Percentiles rank a stretch among this genome's conserved stretches.
These are phyloP conservation scores for Aureobasidium sp. DNA, from an alignment of 2,329 filamentous ascomycete species.

Conservation along the genomic window DNA sequence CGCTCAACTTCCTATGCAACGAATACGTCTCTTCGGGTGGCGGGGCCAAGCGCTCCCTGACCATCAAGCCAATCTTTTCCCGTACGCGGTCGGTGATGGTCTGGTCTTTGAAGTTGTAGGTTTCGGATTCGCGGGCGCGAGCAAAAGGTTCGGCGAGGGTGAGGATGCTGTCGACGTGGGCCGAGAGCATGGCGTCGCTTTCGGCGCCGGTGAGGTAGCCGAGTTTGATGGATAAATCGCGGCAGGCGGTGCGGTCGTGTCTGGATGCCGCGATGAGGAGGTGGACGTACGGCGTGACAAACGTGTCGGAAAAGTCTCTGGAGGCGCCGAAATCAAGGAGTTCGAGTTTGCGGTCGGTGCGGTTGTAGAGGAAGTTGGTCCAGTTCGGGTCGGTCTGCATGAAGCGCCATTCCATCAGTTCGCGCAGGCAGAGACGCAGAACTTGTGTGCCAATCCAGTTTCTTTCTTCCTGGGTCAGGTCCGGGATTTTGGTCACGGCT, in stretches of 20 bases:
- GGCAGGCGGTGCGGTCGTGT: conserved; percentile 57
- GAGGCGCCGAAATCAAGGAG: conserved; percentile 93
- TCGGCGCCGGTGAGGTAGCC: conserved; percentile 93
- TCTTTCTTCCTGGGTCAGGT: conserved; percentile 72
- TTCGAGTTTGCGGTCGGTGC: conserved; percentile 55
- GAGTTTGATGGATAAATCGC: conserved; percentile 63
- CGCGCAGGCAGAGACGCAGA: conserved; percentile 80
- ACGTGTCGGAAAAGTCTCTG: conserved; percentile 72
- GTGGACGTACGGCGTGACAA: conserved; percentile 71
- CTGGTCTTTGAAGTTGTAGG: conserved; percentile 90
- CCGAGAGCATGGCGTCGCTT: conserved; percentile 76
- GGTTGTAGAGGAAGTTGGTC: conserved; percentile 81
- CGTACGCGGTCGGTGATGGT: conserved; percentile 94
- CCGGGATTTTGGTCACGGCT: conserved; percentile 69
- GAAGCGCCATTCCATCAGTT: conserved; percentile 90
- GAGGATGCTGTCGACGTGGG: conserved; percentile 79
- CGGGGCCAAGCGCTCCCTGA: conserved; percentile 77
- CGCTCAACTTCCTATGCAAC: conserved; percentile 88
- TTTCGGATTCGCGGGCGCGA: conserved; percentile 55
- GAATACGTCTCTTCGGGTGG: conserved; percentile 97
- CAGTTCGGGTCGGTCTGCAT: conserved; percentile 99
- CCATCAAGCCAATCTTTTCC: conserved; percentile 83
- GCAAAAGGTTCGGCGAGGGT: conserved; percentile 89
- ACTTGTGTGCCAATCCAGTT: conserved; percentile 97
- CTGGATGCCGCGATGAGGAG: conserved; percentile 74